phyloP scores from a whole-genome alignment of 1,284 basidiomycete species.

The Phenoliferia sp. region DNA sequence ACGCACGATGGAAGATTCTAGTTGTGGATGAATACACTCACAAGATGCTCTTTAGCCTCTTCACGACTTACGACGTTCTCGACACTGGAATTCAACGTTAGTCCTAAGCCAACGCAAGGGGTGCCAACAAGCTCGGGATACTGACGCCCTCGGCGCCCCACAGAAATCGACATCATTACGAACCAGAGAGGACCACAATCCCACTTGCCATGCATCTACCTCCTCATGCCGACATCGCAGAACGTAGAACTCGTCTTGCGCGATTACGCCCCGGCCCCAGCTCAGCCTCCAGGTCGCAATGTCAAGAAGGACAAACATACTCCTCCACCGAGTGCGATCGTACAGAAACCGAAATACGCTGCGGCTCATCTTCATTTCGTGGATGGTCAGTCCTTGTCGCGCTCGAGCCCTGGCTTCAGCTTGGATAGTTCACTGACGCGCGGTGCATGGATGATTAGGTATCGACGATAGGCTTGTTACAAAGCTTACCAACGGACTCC shows the following conservation, averaged over 20 bases:
- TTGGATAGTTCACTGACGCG: neutral
- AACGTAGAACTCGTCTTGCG: slow-evolving; percentile 87
- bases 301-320: slow-evolving; percentile 24
- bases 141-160: neutral
- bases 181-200: slow-evolving; percentile 64
- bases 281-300: slow-evolving; percentile 1
- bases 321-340: neutral
- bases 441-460: slow-evolving; percentile 47
- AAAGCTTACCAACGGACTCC: slow-evolving; percentile 54
- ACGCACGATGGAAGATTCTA: slow-evolving; percentile 79
- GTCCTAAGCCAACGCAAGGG: slow-evolving; percentile 36
- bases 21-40: slow-evolving; percentile 92
- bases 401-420: neutral
- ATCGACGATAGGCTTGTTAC: slow-evolving; percentile 69
- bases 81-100: slow-evolving; percentile 89
- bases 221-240: slow-evolving; percentile 89
- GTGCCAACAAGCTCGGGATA: neutral
- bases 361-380: slow-evolving; percentile 91
- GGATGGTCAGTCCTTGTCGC: slow-evolving; percentile 60
- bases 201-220: slow-evolving; percentile 81
- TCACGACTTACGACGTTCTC: slow-evolving; percentile 88
- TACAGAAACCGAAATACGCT: slow-evolving; percentile 62
- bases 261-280: slow-evolving; percentile 55
- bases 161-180: slow-evolving; percentile 49
- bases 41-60: slow-evolving; percentile 72